Base-by-base conservation (phyloP, 2,329 filamentous ascomycete species). In the Xylaria sp. region DNA sequence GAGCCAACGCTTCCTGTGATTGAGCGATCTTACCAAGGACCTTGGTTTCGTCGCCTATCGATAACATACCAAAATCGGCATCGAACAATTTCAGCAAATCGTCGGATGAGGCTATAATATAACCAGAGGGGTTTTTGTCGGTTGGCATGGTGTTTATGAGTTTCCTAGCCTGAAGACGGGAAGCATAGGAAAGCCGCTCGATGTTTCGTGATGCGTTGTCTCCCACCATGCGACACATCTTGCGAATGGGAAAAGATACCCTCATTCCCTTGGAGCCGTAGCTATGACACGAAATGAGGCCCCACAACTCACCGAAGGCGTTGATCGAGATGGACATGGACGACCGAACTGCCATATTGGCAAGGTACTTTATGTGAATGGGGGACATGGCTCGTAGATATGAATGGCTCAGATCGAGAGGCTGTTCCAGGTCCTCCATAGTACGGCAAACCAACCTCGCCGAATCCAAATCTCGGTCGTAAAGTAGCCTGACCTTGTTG, bases 301-400 rank as follows among this genome's bases (percentile, higher is more conserved):
- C 94, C 94, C 94, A 97, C 0, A 97, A 81, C 74, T 97, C 92
- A 73, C 88, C 86, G 74, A 97, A 96, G 0, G 92, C 92, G 71
- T 93, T 96, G 76, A 97, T 92, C 0, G 93, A 97, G 69, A 97
- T 94, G 0, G 93, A 97, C 93, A 97, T 97, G 71, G 93, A 97
- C 0, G 93, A 93, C n/a, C 93, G 89, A 0, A 97, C 93, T 7
- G 90, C 91, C 94, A 97, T 97, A 77, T 97, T 94, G 6, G 83
- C 86, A 3, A 97, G 84, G 74, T 97, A 97, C 76, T 97, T 97
- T 63, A 97, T 80, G 76, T 96, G 93, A 49, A 97, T 94, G 0
- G 94, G 93, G 0, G 93, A 97, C 88, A 97, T 97, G 70, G 94
- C 93, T 63, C 94, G 89, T 1, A 97, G 86, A 76, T 97, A 96